Base-by-base conservation (phyloP, 257 asterid genomes). In the Craterostigma plantagineum region DNA sequence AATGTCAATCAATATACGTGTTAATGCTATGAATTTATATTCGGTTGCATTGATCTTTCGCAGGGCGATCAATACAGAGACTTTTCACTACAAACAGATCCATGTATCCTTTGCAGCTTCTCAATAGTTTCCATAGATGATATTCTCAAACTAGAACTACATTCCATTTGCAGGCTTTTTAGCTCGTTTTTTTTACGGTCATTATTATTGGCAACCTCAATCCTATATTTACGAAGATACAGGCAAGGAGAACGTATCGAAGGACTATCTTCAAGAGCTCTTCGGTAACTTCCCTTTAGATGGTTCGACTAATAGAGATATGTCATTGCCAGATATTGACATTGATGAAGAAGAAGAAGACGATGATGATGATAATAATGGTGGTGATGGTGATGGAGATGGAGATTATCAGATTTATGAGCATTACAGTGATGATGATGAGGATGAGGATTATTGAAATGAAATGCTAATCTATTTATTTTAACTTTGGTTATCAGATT, bases 321-420 rank as follows among this genome's bases (percentile, higher is more conserved):
- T 57, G 68, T 23, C 30, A 23, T 23, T 23, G 30, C 30, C 30
- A 23, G 30, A 23, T 23, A 23, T 23, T 23, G 30, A 23, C 30
- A 2, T 23, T 23, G 30, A 23, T 23, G 56, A 18, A n/a, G n/a
- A n/a, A n/a, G n/a, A n/a, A n/a, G n/a, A n/a, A n/a, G n/a, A n/a
- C n/a, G n/a, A n/a, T n/a, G n/a, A n/a, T n/a, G n/a, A n/a, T n/a
- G n/a, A n/a, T n/a, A n/a, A n/a, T n/a, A n/a, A n/a, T 45, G 70
- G 61, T 44, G 62, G 55, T 33, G 58, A 67, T 51, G 61, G 68
- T 53, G 68, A 58, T 7, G 61, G 47, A 34, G 73, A 64, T 45
- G 93, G 69, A 49, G 92, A 62, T 47, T 86, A 71, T 53, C 67
- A 81, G 62, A 81, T 86, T 40, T 78, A 72, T 48, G 96, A 84